Conservation (phyloP, 441 rosid genomes). For the Aleurites moluccanus region DNA sequence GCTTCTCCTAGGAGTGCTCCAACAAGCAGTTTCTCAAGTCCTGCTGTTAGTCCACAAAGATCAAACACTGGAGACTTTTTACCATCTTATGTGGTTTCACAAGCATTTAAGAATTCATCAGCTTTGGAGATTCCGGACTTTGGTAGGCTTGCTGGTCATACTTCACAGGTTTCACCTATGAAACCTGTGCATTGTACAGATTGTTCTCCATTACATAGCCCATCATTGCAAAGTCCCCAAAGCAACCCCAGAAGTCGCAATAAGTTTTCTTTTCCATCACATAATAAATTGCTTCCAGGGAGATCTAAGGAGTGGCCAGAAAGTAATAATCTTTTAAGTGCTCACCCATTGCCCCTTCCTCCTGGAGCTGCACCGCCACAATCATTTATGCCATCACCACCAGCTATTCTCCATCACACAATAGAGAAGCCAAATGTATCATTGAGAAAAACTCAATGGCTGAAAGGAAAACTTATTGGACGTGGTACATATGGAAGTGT, state of each 20-base stretch:
- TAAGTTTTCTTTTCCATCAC: conserved; percentile 27
- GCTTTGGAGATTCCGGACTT: conserved; percentile 28
- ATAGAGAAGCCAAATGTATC: conserved; percentile 33
- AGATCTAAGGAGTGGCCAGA: conserved; percentile 38
- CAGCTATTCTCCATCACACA: conserved; percentile 23
- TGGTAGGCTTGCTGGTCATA: conserved; percentile 23
- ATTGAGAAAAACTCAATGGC: conserved; percentile 49
- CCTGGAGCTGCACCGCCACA: conserved; percentile 38
- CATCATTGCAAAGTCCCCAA: conserved; percentile 28
- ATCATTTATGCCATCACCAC: conserved; percentile 24
- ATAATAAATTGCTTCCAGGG: conserved; percentile 30
- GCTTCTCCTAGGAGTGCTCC: conserved; percentile 52
- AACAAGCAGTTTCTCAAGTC: conserved; percentile 48
- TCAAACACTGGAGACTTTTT: conserved; percentile 27
- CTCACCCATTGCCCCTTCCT: conserved; percentile 71
- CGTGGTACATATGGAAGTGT: conserved; percentile 81
- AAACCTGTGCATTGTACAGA: conserved; percentile 35
- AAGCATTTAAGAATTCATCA: conserved; percentile 22
- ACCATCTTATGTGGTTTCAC: conserved; percentile 22
- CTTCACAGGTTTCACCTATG: conserved; percentile 26
- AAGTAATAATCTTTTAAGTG: conserved; percentile 27
- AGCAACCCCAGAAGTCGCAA: conserved; percentile 16
- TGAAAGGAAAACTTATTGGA: conserved; percentile 74
- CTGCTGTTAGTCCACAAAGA: conserved; percentile 46
- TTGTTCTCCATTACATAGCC: conserved; percentile 44